phyloP scores from a whole-genome alignment of 208 protist genomes.

The Crithidia sp. region DNA sequence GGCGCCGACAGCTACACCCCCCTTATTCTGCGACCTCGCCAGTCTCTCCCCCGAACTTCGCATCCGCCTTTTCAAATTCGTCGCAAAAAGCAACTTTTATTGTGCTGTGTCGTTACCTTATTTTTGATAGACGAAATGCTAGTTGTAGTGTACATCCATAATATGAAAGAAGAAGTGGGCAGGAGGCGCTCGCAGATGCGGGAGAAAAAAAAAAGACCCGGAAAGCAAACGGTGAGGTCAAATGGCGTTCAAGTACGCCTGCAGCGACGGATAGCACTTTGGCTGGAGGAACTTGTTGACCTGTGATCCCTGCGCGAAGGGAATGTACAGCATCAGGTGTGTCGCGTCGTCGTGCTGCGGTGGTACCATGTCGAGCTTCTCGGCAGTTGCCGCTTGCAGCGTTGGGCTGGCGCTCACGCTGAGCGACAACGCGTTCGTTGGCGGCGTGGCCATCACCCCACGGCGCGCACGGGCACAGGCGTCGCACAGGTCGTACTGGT shows the following conservation, averaged over 20 bases:
- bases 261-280: background rate
- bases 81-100: no score
- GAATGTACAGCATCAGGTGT: conserved; percentile 67
- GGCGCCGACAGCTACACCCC: no score
- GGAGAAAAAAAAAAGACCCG: background rate
- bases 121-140: background rate
- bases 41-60: no score
- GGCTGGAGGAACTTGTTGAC: conserved; percentile 39
- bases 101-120: background rate
- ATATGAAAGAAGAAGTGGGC: conserved; percentile 6
- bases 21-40: no score
- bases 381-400: no score
- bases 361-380: conserved; percentile 14
- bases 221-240: background rate
- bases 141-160: background rate
- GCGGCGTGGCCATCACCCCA: no score
- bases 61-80: no score
- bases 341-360: conserved; percentile 23
- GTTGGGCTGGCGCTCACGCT: no score
- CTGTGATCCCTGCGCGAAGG: conserved; percentile 32
- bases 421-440: no score
- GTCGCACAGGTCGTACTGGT: conserved; percentile 80
- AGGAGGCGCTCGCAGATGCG: background rate
- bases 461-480: conserved; percentile 37
- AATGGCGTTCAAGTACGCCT: background rate